phyloP scores from a whole-genome alignment of 2,329 filamentous ascomycete species.

The Hypoxylon sp. region DNA sequence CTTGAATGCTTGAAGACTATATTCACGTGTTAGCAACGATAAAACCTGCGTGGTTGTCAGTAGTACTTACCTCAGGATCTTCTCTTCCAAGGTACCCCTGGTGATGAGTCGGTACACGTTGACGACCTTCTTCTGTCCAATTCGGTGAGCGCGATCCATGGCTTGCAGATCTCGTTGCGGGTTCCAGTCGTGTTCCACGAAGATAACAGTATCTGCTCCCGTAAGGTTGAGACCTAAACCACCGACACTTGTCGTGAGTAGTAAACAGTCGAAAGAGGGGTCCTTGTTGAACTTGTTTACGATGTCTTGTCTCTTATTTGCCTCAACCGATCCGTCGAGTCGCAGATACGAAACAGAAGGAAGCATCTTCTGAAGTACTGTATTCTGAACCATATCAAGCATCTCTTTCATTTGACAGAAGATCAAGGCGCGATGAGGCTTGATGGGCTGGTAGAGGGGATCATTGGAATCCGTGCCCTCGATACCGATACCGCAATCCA shows the following conservation, averaged over 20 bases:
- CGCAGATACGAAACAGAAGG: constrained; percentile 92
- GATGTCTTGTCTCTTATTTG: constrained; percentile 93
- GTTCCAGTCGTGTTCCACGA: constrained; percentile 99
- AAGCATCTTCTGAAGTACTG: constrained; percentile 89
- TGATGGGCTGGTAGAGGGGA: constrained; percentile 80
- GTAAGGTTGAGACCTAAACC: constrained; percentile 94
- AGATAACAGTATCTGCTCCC: constrained; percentile 97
- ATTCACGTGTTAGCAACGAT: constrained; percentile 16
- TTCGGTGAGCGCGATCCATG: constrained; percentile 98
- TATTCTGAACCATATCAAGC: constrained; percentile 97
- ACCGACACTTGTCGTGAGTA: constrained; percentile 94
- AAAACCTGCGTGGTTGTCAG: neutral
- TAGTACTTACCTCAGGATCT: constrained; percentile 75
- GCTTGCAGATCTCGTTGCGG: constrained; percentile 98
- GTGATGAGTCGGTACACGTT: constrained; percentile 98
- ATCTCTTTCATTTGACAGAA: constrained; percentile 99
- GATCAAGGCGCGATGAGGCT: constrained; percentile 92
- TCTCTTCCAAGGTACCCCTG: constrained; percentile 94
- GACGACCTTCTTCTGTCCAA: constrained; percentile 99
- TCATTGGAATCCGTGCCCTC: constrained; percentile 69
- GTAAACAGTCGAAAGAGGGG: constrained; percentile 91
- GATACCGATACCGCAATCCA: constrained; percentile 96
- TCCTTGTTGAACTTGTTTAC: constrained; percentile 99
- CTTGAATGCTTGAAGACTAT: constrained; percentile 93
- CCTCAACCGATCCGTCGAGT: constrained; percentile 93